phyloP scores from a whole-genome alignment of 169 alveolate species.

The Babesia sp. region DNA sequence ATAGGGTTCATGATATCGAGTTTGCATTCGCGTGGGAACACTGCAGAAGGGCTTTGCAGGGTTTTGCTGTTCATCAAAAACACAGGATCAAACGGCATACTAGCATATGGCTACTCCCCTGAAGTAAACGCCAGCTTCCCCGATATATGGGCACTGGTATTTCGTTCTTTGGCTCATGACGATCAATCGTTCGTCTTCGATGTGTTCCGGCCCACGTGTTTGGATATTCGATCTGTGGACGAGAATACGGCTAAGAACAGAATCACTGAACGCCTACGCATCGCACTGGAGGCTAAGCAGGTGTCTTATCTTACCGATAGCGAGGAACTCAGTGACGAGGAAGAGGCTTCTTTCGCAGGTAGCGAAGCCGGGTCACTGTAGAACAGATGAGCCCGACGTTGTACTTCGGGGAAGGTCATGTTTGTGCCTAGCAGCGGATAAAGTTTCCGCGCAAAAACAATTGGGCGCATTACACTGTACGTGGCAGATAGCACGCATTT shows the following conservation, averaged over 20 bases:
- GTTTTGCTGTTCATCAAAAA: conserved; percentile 34
- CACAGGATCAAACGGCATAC: conserved; percentile 8
- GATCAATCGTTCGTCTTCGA: conserved; percentile 35
- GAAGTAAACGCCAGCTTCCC: conserved; percentile 33
- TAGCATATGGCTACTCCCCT: conserved; percentile 51
- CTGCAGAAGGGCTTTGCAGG: conserved; percentile 14
- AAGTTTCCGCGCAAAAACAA: too few relatives aligned
- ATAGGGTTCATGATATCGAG: conserved; percentile 31
- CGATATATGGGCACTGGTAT: conserved; percentile 67
- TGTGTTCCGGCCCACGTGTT: conserved; percentile 38
- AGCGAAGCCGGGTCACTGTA: conserved; percentile 15
- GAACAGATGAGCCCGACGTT: background rate
- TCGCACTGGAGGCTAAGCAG: conserved; percentile 46
- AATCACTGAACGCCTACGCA: conserved; percentile 40
- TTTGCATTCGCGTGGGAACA: conserved; percentile 21
- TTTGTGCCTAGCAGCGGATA: too few relatives aligned
- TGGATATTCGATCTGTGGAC: conserved; percentile 31
- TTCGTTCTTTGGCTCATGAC: conserved; percentile 51
- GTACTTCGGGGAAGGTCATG: too few relatives aligned
- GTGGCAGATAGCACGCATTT: too few relatives aligned
- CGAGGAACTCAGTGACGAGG: conserved; percentile 11
- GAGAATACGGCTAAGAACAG: conserved; percentile 25
- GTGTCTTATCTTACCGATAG: conserved; percentile 3
- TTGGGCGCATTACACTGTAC: too few relatives aligned
- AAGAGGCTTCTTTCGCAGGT: conserved; percentile 25